Evolutionary conservation across 306 rosid genomes (phyloP).

Genomic region (Crotalaria pallida): DNA sequence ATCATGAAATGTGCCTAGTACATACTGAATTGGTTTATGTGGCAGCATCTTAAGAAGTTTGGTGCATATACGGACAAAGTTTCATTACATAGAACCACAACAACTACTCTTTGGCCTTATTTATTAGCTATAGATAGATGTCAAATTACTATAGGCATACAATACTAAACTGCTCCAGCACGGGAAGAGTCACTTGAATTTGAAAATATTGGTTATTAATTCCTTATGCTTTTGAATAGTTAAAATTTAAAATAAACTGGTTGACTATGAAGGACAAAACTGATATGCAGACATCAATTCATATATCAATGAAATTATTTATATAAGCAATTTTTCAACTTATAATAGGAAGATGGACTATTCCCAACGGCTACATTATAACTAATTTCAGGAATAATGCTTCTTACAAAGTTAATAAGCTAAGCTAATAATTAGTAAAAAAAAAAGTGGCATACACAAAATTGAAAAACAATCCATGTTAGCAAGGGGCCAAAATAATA

Average conservation of each 20-base stretch:
- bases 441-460: neutral
- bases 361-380: neutral
- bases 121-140: slow-evolving; percentile 9
- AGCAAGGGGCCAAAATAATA: neutral
- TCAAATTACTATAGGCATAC: neutral
- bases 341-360: neutral
- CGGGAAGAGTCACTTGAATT: neutral
- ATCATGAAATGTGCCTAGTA: neutral
- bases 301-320: neutral
- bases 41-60: neutral
- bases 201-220: neutral
- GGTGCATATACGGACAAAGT: neutral
- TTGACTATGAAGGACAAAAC: slow-evolving; percentile 16
- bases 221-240: neutral
- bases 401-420: neutral
- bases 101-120: slow-evolving; percentile 1
- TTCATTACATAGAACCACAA: neutral
- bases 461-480: slow-evolving; percentile 4
- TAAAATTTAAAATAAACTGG: slow-evolving; percentile 5
- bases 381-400: neutral
- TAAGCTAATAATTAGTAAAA: neutral
- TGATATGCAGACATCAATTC: neutral
- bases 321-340: slow-evolving; percentile 9
- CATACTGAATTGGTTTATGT: too few relatives aligned
- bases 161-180: neutral